Percentiles rank a stretch among this genome's conserved stretches.
phyloP scores from a whole-genome alignment of 169 alveolate species.

The Eimeria necatrix region DNA sequence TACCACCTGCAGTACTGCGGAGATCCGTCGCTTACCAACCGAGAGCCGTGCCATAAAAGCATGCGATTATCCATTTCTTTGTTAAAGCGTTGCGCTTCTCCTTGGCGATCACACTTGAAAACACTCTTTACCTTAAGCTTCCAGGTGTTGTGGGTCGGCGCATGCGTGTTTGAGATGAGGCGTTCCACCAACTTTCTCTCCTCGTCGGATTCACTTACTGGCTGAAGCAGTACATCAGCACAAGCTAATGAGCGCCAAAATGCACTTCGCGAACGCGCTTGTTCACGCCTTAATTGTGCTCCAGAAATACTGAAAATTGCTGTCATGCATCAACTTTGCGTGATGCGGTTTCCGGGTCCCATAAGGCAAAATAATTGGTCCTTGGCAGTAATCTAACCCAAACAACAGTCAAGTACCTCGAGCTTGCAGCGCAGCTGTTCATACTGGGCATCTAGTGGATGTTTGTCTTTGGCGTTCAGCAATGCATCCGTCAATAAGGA shows the following conservation, averaged over 20 bases:
- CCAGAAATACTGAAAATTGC: background rate
- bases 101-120: conserved; percentile 86
- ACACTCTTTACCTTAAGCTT: conserved; percentile 83
- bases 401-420: conserved; percentile 51
- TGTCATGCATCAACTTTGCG: background rate
- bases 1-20: background rate
- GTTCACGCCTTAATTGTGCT: background rate
- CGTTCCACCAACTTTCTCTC: conserved; percentile 86
- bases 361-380: background rate
- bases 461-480: conserved; percentile 73
- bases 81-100: conserved; percentile 89
- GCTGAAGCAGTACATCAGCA: conserved; percentile 68
- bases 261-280: background rate
- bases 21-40: conserved; percentile 82
- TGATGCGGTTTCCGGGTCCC: too few relatives aligned
- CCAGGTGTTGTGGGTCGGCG: conserved; percentile 85
- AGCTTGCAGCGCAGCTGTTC: conserved; percentile 81
- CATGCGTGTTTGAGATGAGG: conserved; percentile 87
- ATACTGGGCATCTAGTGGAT: conserved; percentile 81
- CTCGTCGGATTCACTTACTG: conserved; percentile 83
- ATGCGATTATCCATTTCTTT: conserved; percentile 86
- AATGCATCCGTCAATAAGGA: conserved; percentile 80
- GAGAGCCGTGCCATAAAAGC: conserved; percentile 95
- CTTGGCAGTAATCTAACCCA: background rate
- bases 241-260: background rate